Evolutionary conservation across 2,329 filamentous ascomycete species (phyloP), one percentile per base, ranked within the genome.

Genomic region (Verticillium nubilum): DNA sequence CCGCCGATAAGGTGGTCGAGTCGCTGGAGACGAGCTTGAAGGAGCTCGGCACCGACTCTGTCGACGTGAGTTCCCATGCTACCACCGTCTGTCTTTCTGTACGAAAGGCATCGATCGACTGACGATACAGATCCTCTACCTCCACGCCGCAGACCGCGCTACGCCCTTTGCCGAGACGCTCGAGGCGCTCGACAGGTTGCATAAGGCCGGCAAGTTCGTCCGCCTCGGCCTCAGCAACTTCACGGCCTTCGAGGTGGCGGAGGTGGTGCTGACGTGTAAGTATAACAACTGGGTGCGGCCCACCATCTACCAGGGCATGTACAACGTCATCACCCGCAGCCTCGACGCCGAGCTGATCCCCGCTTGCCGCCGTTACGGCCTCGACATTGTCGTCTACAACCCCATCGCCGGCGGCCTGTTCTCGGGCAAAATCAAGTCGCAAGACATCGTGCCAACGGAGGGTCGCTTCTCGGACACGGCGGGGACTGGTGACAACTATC

Each of bases 271-370:
- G 73, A 88, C 86, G 42, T 94, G 90, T 79, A 88, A 88, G 67
- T 86, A 89, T 74, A 87, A 90, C 68, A 84, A 85, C 62, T 96
- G 90, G 90, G 89, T 96, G 17, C 84, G 88, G 42, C 92, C 92
- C 1, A 92, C 89, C 0, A 86, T 96, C 59, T 96, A 91, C 74
- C 91, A 95, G 74, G 92, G 82, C 67, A 94, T 96, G 90, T 94
- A 94, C 75, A 94, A 94, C 73, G 85, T 84, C 60, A 90, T 93
- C 65, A 91, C 87, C 25, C 85, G 91, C 57, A 84, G 83, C 58
- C 87, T 94, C 63, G 91, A 95, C 71, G 72, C 83, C 1, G 91
- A 95, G 72, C 78, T 95, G 50, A 81, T 95, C 58, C 85, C 86
- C 3, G 86, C 86, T 25, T 92, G 89, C 69, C 85, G 85, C 25